A percentile compares a stretch with the other conserved stretches of the same genome.
phyloP scores from a whole-genome alignment of 2,329 filamentous ascomycete genomes.

The Pestalotiopsis sp. region DNA sequence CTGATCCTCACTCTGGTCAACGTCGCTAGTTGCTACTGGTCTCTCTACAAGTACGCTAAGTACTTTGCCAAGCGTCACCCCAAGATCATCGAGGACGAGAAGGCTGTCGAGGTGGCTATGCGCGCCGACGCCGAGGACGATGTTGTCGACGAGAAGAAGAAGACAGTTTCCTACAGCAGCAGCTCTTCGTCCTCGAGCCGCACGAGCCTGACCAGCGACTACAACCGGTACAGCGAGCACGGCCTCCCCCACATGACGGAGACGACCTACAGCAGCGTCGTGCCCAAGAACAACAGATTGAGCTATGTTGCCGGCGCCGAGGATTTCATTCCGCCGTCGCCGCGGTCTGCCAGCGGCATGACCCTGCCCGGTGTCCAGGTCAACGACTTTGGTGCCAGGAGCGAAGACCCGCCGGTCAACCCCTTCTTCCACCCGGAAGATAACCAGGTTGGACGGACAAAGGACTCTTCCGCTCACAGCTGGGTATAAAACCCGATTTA shows the following conservation, averaged over 20 bases:
- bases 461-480: not conserved
- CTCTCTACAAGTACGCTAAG: slow-evolving; percentile 45
- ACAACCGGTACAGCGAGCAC: not conserved
- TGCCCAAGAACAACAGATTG: not conserved
- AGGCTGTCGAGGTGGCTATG: slow-evolving; percentile 24
- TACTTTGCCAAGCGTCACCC: slow-evolving; percentile 51
- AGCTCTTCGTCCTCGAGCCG: not conserved
- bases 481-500: not conserved
- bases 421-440: not conserved
- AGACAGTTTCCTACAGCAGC: not conserved
- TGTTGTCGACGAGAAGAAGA: slow-evolving; percentile 4
- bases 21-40: slow-evolving; percentile 42
- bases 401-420: not conserved
- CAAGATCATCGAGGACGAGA: slow-evolving; percentile 47
- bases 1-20: slow-evolving; percentile 47
- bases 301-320: slow-evolving; percentile 2
- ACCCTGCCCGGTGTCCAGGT: not conserved
- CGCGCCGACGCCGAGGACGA: slow-evolving; percentile 19
- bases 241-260: slow-evolving; percentile 4
- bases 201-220: not conserved
- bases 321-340: not conserved
- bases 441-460: not conserved
- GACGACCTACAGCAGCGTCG: not conserved
- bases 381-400: not conserved
- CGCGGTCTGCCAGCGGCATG: not conserved